Base-by-base conservation (phyloP, 1,284 basidiomycete species). In the Ceratobasidium sp. region DNA sequence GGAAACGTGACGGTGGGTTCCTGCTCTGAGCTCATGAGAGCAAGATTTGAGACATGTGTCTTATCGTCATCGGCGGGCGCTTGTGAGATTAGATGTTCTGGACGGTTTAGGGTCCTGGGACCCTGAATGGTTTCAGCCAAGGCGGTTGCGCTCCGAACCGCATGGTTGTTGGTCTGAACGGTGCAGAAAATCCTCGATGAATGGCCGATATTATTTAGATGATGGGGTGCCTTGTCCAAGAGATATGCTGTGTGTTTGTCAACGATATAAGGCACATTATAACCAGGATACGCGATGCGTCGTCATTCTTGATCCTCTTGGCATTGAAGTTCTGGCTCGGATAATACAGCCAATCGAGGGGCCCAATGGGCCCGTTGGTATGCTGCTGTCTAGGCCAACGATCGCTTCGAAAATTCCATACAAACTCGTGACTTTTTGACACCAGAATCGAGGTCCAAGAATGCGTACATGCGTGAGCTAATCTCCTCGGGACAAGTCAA, bases 21-120 rank as follows among this genome's bases (percentile, higher is more conserved):
- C 61, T 73, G 45, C 42, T 73, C 69, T 61, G 54, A 47, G 69
- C 69, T 73, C 69, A 73, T 73, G 69, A 61, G 69, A 73, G 69
- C 56, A 37, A 23, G 69, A 42, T 23, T 47, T 37, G 15, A 58
- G 67, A 58, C 58, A 39, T 39, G 58, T 47, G 28, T 47, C 28
- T 31, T 45, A 47, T 64, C 61, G 39, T 64, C 63, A 64, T 64
- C 39, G 26, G 20, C n/a, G 42, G 39, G 53, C 39, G 53, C 51
- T 42, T 31, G 51, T 20, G 11, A 17, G 31, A 66, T 31, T 45
- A 26, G 37, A 45, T 37, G 31, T 68, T 35, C 47, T 67, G 39
- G 4, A 47, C 28, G 31, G 63, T 49, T 65, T 37, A 28, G 63
- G 45, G 63, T 5, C 45, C 17, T n/a, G 39, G n/a, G 5, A 6